Conservation (phyloP, 2,329 filamentous ascomycete species). For the Didymella segeticola region DNA sequence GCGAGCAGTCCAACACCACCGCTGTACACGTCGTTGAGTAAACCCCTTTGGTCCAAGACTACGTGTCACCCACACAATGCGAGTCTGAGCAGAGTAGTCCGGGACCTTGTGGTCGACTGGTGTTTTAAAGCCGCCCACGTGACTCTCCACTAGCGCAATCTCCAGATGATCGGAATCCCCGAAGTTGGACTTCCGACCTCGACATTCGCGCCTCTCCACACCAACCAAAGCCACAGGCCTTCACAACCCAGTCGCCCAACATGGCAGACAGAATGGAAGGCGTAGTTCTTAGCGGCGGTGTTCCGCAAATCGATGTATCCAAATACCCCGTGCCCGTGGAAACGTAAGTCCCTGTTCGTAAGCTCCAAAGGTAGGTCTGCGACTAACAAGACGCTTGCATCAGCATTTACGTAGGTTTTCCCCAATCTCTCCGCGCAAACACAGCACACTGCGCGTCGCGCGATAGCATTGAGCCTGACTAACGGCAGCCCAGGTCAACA, state of each 20-base stretch:
- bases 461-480: too few species aligned
- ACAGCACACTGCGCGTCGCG: constrained; percentile 32
- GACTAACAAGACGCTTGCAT: background rate
- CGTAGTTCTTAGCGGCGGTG: constrained; percentile 29
- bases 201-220: background rate
- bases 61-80: background rate
- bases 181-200: constrained; percentile 4
- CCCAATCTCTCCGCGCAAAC: constrained; percentile 21
- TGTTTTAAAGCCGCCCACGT: constrained; percentile 1
- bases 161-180: background rate
- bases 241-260: constrained; percentile 7
- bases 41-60: too few species aligned
- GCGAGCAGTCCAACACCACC: too few species aligned
- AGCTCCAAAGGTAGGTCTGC: constrained; percentile 14
- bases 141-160: constrained; percentile 1
- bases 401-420: constrained; percentile 46
- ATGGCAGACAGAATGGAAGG: constrained; percentile 50
- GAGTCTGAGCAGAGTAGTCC: background rate
- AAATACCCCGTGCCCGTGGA: constrained; percentile 46
- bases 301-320: constrained; percentile 32
- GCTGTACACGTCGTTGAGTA: too few species aligned
- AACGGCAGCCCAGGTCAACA: constrained; percentile 62
- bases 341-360: constrained; percentile 43
- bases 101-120: background rate
- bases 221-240: background rate